Conservation (phyloP, 495 filamentous ascomycete species). For the Aspergillus saccharolyticus region DNA sequence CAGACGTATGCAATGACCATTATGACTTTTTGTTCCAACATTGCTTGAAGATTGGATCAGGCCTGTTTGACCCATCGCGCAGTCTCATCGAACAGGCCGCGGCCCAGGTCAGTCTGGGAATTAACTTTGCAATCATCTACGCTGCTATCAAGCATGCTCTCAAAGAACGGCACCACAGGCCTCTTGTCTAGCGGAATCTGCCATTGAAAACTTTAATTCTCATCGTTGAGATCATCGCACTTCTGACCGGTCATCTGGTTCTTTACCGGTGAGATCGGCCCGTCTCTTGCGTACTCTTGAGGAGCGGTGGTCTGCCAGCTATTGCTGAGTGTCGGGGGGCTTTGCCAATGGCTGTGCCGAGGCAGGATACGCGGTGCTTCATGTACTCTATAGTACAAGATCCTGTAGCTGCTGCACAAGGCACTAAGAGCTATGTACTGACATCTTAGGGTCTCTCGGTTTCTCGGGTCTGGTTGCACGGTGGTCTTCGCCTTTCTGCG, state of each 20-base stretch:
- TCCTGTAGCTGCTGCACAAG: no score
- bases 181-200: not conserved
- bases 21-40: constrained; percentile 18
- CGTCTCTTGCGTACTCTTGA: not conserved
- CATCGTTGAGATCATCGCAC: not conserved
- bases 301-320: not conserved
- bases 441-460: constrained; percentile 2
- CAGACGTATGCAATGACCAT: constrained; percentile 20
- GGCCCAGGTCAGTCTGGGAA: not conserved
- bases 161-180: constrained; percentile 15
- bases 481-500: not conserved
- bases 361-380: constrained; percentile 2
- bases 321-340: not conserved
- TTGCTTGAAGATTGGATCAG: constrained; percentile 20
- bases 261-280: not conserved
- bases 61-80: constrained; percentile 12
- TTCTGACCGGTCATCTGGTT: constrained; percentile 5
- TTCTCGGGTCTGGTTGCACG: not conserved
- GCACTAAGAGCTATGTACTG: not conserved
- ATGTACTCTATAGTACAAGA: constrained; percentile 1
- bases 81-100: not conserved
- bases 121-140: constrained; percentile 14
- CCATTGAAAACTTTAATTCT: constrained; percentile 3
- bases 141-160: constrained; percentile 13
- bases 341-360: not conserved